A percentile compares a stretch with the other conserved stretches of the same genome.
phyloP scores from a whole-genome alignment of 2,329 filamentous ascomycete species.

The Pseudogymnoascus sp. region DNA sequence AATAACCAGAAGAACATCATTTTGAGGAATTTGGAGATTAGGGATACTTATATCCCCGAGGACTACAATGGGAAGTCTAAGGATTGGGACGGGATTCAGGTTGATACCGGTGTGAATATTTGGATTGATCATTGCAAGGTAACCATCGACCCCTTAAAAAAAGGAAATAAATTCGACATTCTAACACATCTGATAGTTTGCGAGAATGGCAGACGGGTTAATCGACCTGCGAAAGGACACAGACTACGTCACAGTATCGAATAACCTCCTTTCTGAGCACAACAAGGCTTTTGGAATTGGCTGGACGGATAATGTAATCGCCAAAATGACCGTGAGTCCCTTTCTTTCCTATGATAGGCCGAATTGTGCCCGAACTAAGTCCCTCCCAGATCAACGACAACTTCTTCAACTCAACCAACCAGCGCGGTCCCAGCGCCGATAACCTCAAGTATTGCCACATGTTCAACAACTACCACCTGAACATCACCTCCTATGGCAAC shows the following conservation, averaged over 20 bases:
- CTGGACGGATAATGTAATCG: conserved; percentile 20
- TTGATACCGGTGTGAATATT: conserved; percentile 19
- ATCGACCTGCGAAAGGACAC: conserved; percentile 21
- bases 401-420: conserved; percentile 20
- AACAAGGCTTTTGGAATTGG: conserved; percentile 23
- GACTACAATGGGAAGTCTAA: conserved; percentile 17
- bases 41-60: conserved; percentile 12
- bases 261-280: conserved; percentile 19
- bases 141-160: not conserved
- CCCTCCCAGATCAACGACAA: conserved; percentile 17
- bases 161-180: too few species aligned
- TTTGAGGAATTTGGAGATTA: conserved; percentile 19
- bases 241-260: conserved; percentile 20
- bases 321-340: conserved; percentile 14
- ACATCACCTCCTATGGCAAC: conserved; percentile 21
- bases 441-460: conserved; percentile 19
- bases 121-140: conserved; percentile 22
- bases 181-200: not conserved
- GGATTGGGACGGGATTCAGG: conserved; percentile 22
- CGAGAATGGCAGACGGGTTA: conserved; percentile 19
- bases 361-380: not conserved
- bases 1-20: conserved; percentile 19
- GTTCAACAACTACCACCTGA: conserved; percentile 20
- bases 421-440: conserved; percentile 20
- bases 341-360: not conserved